These are phyloP conservation scores for Primulina tabacum DNA, from an alignment of 257 asterid genomes.

Conservation along the genomic window DNA sequence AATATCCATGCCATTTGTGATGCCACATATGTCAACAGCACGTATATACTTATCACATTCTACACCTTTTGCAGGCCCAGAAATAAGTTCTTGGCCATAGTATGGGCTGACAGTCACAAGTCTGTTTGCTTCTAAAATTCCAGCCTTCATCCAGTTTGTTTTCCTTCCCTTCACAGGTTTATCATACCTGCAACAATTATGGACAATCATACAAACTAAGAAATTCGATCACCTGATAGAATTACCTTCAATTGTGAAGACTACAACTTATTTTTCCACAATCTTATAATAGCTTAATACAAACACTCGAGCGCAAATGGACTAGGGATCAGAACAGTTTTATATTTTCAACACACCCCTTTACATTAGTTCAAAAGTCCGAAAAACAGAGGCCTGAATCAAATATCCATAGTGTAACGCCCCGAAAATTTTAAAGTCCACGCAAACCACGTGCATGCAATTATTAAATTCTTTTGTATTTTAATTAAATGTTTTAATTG, in stretches of 20 bases:
- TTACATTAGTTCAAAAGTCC: background rate
- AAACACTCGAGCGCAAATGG: background rate
- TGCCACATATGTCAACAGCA: slow-evolving; percentile 50
- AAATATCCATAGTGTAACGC: background rate
- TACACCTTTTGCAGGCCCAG: slow-evolving; percentile 80
- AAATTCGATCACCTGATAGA: slow-evolving; percentile 5
- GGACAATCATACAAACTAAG: slow-evolving; percentile 14
- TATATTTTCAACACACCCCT: too few species aligned
- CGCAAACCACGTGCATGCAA: too few species aligned
- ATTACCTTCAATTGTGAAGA: background rate
- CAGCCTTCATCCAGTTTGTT: slow-evolving; percentile 98
- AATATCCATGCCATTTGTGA: slow-evolving; percentile 80
- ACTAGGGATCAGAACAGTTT: background rate
- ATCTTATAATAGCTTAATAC: background rate
- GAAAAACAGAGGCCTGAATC: background rate
- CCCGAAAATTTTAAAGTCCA: too few species aligned
- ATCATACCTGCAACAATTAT: slow-evolving; percentile 45
- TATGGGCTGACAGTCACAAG: slow-evolving; percentile 85
- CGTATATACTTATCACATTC: slow-evolving; percentile 66
- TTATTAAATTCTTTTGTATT: too few species aligned
- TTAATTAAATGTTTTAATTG: too few species aligned
- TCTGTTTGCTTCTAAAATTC: slow-evolving; percentile 58
- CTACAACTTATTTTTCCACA: background rate
- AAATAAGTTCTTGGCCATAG: slow-evolving; percentile 79
- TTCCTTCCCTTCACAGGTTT: slow-evolving; percentile 91